These are phyloP conservation scores for Corniculantispora saksenae DNA, from an alignment of 2,329 filamentous ascomycete genomes.

Conservation along the genomic window DNA sequence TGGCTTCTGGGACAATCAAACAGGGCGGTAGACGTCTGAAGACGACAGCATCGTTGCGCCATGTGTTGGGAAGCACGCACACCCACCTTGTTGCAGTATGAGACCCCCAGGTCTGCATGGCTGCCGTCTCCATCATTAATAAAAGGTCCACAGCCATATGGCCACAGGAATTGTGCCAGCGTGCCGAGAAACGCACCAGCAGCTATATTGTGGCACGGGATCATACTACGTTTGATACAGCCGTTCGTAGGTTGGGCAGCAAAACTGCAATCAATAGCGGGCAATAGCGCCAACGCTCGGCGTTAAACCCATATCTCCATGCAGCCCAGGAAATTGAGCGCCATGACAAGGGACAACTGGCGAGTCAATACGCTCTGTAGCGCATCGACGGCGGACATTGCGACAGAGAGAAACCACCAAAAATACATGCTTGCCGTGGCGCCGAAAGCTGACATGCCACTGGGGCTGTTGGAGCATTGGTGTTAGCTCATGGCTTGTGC, in stretches of 20 bases:
- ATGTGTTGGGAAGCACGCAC: background rate
- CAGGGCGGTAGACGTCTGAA: background rate
- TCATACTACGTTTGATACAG: background rate
- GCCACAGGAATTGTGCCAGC: background rate
- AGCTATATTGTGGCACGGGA: slow-evolving; percentile 16
- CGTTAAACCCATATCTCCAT: background rate
- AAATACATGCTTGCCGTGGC: slow-evolving; percentile 1
- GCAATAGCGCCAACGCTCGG: background rate
- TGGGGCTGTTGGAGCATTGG: slow-evolving; percentile 10
- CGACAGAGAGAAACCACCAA: background rate
- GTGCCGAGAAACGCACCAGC: slow-evolving; percentile 10
- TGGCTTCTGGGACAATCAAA: background rate
- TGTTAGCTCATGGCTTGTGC: slow-evolving; percentile 13
- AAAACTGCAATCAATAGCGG: background rate
- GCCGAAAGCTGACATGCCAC: slow-evolving; percentile 13
- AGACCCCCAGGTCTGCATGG: background rate
- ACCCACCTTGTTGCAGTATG: background rate
- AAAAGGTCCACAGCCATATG: slow-evolving; percentile 4
- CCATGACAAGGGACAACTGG: background rate
- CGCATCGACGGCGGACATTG: background rate
- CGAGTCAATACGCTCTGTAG: slow-evolving; percentile 8
- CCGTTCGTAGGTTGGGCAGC: background rate
- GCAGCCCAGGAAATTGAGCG: background rate
- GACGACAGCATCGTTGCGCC: background rate
- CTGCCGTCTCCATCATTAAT: background rate